A percentile compares a stretch with the other conserved stretches of the same genome.
These are phyloP conservation scores for Nymphaea colorata DNA, from an alignment of 164 flowering plant genomes.

Conservation along the genomic window DNA sequence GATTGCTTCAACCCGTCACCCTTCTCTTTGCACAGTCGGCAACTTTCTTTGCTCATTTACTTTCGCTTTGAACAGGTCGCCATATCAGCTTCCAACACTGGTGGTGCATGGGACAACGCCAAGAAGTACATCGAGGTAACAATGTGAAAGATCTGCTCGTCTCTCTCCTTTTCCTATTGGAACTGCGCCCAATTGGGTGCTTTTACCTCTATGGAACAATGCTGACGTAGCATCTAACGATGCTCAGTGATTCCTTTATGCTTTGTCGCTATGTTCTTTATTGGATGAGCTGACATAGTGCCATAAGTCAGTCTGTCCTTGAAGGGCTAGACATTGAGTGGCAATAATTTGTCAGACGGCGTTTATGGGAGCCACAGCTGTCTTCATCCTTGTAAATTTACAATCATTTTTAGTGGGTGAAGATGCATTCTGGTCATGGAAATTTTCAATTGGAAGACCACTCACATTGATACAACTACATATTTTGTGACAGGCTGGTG, in stretches of 20 bases:
- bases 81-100: conserved; percentile 26
- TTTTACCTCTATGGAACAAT: too few relatives aligned
- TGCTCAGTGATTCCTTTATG: background rate
- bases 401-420: too few relatives aligned
- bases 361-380: too few relatives aligned
- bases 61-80: conserved; percentile 14
- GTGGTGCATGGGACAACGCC: conserved; percentile 27
- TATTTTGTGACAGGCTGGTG: conserved; percentile 14
- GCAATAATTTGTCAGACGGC: too few relatives aligned
- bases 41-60: background rate
- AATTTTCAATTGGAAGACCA: background rate
- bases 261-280: background rate
- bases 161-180: background rate
- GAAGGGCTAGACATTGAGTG: too few relatives aligned
- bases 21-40: background rate
- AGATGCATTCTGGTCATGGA: background rate
- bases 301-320: background rate
- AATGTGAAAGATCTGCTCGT: background rate
- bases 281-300: background rate
- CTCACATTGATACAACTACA: background rate
- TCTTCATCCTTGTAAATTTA: too few relatives aligned
- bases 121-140: conserved; percentile 25
- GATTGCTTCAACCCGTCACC: background rate
- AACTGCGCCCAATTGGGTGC: too few relatives aligned
- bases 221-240: too few relatives aligned